Base-by-base conservation (phyloP, 2,329 filamentous ascomycete species). In the Amesomyces nigricolor region DNA sequence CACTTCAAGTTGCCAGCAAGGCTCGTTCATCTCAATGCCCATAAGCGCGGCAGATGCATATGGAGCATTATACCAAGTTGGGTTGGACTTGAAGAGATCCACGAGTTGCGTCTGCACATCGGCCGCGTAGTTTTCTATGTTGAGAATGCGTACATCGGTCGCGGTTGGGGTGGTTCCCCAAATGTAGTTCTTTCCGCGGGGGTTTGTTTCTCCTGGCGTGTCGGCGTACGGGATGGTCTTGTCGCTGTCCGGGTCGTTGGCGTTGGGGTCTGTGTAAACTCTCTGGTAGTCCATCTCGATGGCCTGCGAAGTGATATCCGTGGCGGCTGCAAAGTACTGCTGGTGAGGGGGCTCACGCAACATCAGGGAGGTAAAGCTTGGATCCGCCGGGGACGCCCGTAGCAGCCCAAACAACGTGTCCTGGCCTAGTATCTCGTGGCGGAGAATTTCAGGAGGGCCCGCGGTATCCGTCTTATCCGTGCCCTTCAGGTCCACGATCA, bases 311-410 rank as follows among this genome's bases (percentile, higher is more conserved):
- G 60, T 54, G 5, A 71, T 56, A 5, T 49, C 42, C 2, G 42
- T 42, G 13, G 47, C 65, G 3, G 61, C 61, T 3, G 63, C 60
- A 50, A 72, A 74, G 3, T 62, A 61, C 59, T 73, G 70, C 57
- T 73, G 72, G 58, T 74, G 72, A 2, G 70, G 62, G 1, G 72
- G 71, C 60, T 73, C 69, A 0, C 63, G 62, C 47, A 73, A 63
- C 5, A 54, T 58, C 11, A 73, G 64, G 4, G 22, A 26, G 22
- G 22, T 26, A 26, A 26, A 26, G 6, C 22, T 6, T 26, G 22
- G 22, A 26, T 26, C 22, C 22, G 22, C 22, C 22, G 22, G 22
- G 2, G 22, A 6, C 1, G 53, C 47, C 0, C 61, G n/a, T 0
- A 61, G 35, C 9, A 73, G 57, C 6, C 60, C 64, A 13, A 74